Evolutionary conservation across 169 alveolate species (phyloP), one percentile per base, ranked within the genome.

Genomic region (Neospora caninum): DNA sequence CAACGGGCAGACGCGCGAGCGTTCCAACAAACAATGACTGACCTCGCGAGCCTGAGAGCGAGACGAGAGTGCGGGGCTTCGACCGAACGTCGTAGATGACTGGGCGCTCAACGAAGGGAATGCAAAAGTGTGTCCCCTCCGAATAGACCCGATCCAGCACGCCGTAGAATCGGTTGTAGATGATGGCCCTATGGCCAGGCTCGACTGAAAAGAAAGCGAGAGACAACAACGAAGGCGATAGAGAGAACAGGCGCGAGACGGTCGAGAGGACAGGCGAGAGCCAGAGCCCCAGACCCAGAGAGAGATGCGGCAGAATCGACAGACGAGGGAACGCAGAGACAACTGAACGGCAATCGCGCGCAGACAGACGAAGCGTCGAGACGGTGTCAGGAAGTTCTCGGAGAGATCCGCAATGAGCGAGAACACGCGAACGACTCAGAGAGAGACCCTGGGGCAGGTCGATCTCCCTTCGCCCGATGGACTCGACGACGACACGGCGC

Each of bases 121-220:
- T 86, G 96, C 97, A 93, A 93, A 99, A 97, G 93, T 99, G 99
- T 89, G 99, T 98, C 45, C 99, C 99, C 96, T 99, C 99, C 43
- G 97, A 98, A 95, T 98, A 98, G 87, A 97, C 95, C 80, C 93
- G 83, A 39, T 80, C 54, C n/a, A 31, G 29, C 27, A 70, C 39
- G 0, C 95, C 94, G 9, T 95, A 95, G 70, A 98, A 67, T 88
- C 99, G 96, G 94, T 98, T 98, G 96, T 97, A 98, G 54, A 97
- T 97, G 78, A 98, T 96, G 22, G 99, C 99, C 84, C 99, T 95
- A 88, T 98, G 98, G 29, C 99, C 99, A 36, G 99, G 99, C 93
- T 98, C 99, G 53, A 98, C 99, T 96, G 96, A 93, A 64, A 54
- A 92, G 78, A 41, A 43, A 67, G 45, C 34, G 16, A 86, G 84